Evolutionary conservation across 2,329 filamentous ascomycete species (phyloP), one percentile per base, ranked within the genome.

Genomic region (Ophiostoma fasciatum): DNA sequence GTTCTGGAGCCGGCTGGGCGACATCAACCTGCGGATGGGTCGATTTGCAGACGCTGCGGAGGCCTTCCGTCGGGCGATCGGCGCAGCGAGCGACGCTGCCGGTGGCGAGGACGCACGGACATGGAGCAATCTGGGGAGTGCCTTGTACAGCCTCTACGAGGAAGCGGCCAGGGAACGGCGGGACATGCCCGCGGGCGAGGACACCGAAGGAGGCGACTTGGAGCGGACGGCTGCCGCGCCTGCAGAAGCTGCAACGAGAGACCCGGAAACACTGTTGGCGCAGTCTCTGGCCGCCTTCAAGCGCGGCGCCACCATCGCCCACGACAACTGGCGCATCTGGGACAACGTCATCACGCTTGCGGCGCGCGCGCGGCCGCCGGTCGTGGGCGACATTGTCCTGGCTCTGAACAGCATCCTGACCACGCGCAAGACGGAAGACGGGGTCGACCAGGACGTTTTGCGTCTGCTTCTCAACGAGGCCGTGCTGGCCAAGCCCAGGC

Each of bases 251-350:
- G n/a, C n/a, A n/a, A n/a, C n/a, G n/a, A n/a, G n/a, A n/a, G n/a
- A n/a, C n/a, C n/a, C 27, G 37, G 39, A 21, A 35, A 34, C 28
- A 29, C n/a, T n/a, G n/a, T n/a, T n/a, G n/a, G n/a, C n/a, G n/a
- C n/a, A n/a, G n/a, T n/a, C n/a, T n/a, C 70, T 98, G 1, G 64
- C 71, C 6, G 88, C 90, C 0, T 83, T 93, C 56, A 90, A 93
- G 52, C 79, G 82, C 44, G 90, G 87, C 9, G 84, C 87, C 1
- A 69, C 72, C 5, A 71, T 94, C 18, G 84, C 92, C 34, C 71
- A 83, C 55, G 78, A 85, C 48, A 88, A 88, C 59, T 82, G 80
- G 69, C 77, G 83, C 47, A 94, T 98, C 54, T 96, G 88, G 88
- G 83, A 93, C 52, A 98, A 98, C 49, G 79, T 96, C 13, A 71